A percentile compares a stretch with the other conserved stretches of the same genome.
These are phyloP conservation scores for Pseudogymnoascus sp. DNA, from an alignment of 2,329 filamentous ascomycete species.

Conservation along the genomic window DNA sequence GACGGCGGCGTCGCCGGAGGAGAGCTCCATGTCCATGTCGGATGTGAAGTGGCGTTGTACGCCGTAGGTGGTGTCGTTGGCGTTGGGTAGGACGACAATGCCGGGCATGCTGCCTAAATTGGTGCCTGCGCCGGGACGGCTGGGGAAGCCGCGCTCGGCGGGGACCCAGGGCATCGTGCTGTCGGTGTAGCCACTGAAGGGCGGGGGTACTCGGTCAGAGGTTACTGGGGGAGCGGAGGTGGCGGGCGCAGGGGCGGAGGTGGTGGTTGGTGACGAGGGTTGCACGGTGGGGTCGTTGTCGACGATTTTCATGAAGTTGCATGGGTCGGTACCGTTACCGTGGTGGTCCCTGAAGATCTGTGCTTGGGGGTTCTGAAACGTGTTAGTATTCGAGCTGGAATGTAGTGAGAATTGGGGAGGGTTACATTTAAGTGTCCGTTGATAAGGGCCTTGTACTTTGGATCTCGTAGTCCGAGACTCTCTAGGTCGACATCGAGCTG, in stretches of 20 bases:
- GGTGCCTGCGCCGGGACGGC: neutral
- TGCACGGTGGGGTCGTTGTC: conserved; percentile 35
- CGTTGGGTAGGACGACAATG: neutral
- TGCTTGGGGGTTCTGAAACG: neutral
- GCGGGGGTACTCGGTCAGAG: neutral
- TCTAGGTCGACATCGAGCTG: conserved; percentile 90
- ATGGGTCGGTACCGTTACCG: conserved; percentile 36
- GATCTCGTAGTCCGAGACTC: conserved; percentile 54
- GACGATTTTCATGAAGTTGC: conserved; percentile 57
- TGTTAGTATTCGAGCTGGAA: conserved; percentile 14
- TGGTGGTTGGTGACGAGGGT: neutral
- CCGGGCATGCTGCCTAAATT: neutral
- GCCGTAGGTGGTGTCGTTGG: neutral
- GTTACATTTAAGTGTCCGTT: conserved; percentile 30
- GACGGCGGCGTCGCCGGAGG: conserved; percentile 37
- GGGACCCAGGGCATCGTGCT: neutral
- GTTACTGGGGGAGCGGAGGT: neutral
- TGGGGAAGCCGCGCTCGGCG: neutral
- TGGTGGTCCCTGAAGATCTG: conserved; percentile 24
- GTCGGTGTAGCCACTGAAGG: neutral
- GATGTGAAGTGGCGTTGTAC: conserved; percentile 1
- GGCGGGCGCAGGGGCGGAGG: conserved; percentile 14
- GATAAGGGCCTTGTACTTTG: conserved; percentile 47
- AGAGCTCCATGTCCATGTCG: conserved; percentile 36
- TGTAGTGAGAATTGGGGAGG: conserved; percentile 9